Evolutionary conservation across 108 stramenopile species (phyloP), one percentile per base, ranked within the genome.

Genomic region (Pseudonitzschia pungens): DNA sequence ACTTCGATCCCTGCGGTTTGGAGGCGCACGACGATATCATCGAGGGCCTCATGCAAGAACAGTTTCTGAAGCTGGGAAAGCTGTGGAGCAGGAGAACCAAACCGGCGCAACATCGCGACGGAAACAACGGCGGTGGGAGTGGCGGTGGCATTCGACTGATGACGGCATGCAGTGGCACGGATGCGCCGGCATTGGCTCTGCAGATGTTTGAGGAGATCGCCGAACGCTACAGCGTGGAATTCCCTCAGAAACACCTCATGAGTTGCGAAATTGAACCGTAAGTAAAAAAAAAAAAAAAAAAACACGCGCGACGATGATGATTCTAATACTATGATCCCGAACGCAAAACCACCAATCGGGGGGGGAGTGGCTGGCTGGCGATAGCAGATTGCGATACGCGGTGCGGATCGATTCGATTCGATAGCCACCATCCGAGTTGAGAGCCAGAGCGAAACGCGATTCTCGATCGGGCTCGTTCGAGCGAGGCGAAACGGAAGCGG

Each of bases 11-110:
- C 5, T 86, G 85, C 73, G 91, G 91, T 2, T 78, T 85, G 75
- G 91, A 92, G 58, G 86, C 91, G 0, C 87, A 86, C 14, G 86
- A 92, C 77, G 91, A 83, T 68, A 87, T 92, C 42, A 82, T 92
- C 59, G 84, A 84, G 41, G 29, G 83, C 3, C 52, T 89, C 22
- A 73, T 92, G 58, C 76, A 79, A 22, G 71, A 77, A n/a, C 88
- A 89, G 64, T 64, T 89, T 36, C 69, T 77, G 31, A 87, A 87
- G 45, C 73, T 87, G 52, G 78, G 78, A 12, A 21, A 24, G 0
- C 74, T 92, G 24, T 73, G 33, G 43, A 57, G 32, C 55, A n/a
- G 76, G 75, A 18, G 73, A 59, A 33, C 29, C 27, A 16, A 21
- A 58, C 28, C 7, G 20, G 9, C 0, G 66, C 0, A 27, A 28